Evolutionary conservation across 108 stramenopile species (phyloP), one percentile per base, ranked within the genome.

Genomic region (Pseudonitzschia multiseries): DNA sequence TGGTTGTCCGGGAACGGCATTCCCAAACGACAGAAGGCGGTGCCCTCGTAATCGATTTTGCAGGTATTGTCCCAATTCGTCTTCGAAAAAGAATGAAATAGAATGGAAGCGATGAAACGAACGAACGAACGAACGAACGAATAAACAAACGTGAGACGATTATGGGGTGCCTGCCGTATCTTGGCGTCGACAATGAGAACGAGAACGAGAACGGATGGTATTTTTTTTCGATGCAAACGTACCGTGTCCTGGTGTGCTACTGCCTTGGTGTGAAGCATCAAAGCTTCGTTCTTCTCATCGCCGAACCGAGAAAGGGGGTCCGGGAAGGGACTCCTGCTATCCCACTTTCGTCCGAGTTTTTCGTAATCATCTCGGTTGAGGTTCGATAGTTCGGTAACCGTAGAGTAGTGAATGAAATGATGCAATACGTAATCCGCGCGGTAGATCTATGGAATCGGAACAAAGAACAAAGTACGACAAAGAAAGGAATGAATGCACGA

Each of bases 181-280:
- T n/a, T n/a, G n/a, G n/a, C n/a, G n/a, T n/a, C n/a, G n/a, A n/a
- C n/a, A n/a, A 36, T 36, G 6, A 36, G 6, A 36, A 2, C 36
- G 36, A 36, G 36, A 36, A 2, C 36, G 6, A 5, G 2, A 36
- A 36, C 2, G 2, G 36, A 36, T 36, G 4, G 6, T n/a, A n/a
- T 52, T 21, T 10, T 42, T 6, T 48, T 48, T 2, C 26, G n/a
- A 14, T 59, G 57, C 87, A 81, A 88, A 62, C 32, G 10, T 4
- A 69, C 56, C 31, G 88, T 91, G 56, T 95, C 91, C 33, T 81
- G 76, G 21, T 78, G 81, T 8, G 91, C 90, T 50, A 92, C 90
- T 2, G 92, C 85, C 70, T 95, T 95, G 60, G 88, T 85, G 70
- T 95, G 94, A 17, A 95, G 79, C 94, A 95, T 95, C 8, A 87